Conservation (phyloP, 2,329 filamentous ascomycete species). For the Geosmithia flava region DNA sequence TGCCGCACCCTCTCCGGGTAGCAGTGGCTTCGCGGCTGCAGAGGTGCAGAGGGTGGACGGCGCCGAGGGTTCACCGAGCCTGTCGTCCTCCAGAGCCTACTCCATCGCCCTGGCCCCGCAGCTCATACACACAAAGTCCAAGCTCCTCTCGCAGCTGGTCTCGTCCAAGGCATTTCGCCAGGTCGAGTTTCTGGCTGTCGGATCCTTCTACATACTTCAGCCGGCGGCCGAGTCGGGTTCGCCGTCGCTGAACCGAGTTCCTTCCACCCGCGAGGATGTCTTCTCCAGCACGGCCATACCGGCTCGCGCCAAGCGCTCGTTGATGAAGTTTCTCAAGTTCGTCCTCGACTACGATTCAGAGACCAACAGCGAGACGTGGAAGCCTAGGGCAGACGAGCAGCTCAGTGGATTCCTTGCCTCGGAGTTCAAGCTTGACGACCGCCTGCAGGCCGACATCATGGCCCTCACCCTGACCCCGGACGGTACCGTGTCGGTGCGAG, state of each 20-base stretch:
- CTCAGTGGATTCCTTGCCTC: conserved; percentile 47
- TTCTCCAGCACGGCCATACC: conserved; percentile 69
- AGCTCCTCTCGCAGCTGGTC: conserved; percentile 68
- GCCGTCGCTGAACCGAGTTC: conserved; percentile 53
- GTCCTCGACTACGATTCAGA: conserved; percentile 59
- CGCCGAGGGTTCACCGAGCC: conserved; percentile 13
- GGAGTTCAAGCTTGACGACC: conserved; percentile 55
- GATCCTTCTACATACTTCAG: conserved; percentile 76
- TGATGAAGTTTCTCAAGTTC: conserved; percentile 93
- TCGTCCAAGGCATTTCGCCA: conserved; percentile 80
- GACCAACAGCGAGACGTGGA: conserved; percentile 43
- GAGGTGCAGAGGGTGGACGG: conserved; percentile 20
- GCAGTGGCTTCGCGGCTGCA: conserved; percentile 13
- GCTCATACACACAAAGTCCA: conserved; percentile 72
- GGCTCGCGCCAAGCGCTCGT: conserved; percentile 65
- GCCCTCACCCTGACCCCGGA: conserved; percentile 66
- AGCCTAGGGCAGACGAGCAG: conserved; percentile 36
- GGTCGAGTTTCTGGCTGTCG: conserved; percentile 86
- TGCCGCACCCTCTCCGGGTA: neutral
- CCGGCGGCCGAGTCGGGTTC: conserved; percentile 15
- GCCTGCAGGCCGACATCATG: conserved; percentile 48
- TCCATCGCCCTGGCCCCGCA: conserved; percentile 76
- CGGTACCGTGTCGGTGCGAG: conserved; percentile 45
- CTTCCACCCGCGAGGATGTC: conserved; percentile 83
- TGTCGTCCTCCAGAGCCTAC: conserved; percentile 62